Base-by-base conservation (phyloP, 495 filamentous ascomycete species). In the Endocarpon pusillum region DNA sequence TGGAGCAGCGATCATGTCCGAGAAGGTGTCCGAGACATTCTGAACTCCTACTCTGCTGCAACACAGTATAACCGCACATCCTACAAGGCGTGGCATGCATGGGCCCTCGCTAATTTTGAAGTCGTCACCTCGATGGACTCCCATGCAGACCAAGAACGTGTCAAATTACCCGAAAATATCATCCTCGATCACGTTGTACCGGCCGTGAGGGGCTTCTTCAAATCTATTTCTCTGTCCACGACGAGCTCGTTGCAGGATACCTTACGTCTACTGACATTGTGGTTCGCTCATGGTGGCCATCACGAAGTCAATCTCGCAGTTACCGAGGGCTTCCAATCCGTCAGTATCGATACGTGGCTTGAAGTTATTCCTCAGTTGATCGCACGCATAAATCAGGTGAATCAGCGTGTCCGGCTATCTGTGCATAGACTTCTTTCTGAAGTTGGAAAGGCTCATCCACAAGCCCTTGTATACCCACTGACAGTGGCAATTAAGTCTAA, bases 41-140 rank as follows among this genome's bases (percentile, higher is more conserved):
- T 99, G 15, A 62, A 69, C 22, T 82, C 89, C 5, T 99, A 94
- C 54, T 69, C 73, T 12, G 78, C 83, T 32, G 89, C 89, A 5
- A 96, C 89, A 0, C 72, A 79, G 17, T 93, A 91, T 56, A 81
- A 96, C 42, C 73, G 77, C 29, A 74, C 78, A 35, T 99, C 86
- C 66, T 96, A 99, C 57, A 99, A 96, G 55, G 89, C 89, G 14
- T 99, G 89, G 89, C 89, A 99, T 52, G 75, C 89, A 3, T 99
- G 91, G 89, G 89, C 89, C n/a, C 59, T 96, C 26, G 89, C 91
- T 12, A 99, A 99, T 51, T 99, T 96, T 46, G 87, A 99, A 52
- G 86, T 96, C 25, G 86, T 96, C 18, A 92, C 81, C 35, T 69
- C 78, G 2, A 65, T 87, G 37, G 66, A 69, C 14, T 66, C 69